Conservation (phyloP, 306 rosid genomes). For the Ormosia semicastrata region DNA sequence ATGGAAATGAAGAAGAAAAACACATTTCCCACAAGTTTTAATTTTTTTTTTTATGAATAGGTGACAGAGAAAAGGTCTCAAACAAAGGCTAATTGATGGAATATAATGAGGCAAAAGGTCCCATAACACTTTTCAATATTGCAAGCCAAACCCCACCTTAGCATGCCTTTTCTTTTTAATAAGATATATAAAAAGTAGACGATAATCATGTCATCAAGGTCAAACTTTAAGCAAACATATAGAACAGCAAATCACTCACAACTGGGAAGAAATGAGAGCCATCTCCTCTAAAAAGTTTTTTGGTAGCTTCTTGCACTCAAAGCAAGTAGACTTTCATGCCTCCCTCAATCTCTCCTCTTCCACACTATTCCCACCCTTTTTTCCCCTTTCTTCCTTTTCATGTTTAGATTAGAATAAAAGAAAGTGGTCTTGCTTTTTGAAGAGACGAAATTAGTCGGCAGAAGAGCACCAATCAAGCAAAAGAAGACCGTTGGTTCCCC, state of each 20-base stretch:
- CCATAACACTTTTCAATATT: slow-evolving; percentile 57
- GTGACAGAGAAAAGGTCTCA: slow-evolving; percentile 36
- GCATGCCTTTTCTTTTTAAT: slow-evolving; percentile 41
- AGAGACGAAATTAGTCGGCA: slow-evolving; percentile 48
- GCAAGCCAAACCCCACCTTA: slow-evolving; percentile 65
- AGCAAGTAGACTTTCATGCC: slow-evolving; percentile 90
- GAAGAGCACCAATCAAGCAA: slow-evolving; percentile 78
- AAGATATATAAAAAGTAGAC: slow-evolving; percentile 29
- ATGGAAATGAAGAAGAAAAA: slow-evolving; percentile 32
- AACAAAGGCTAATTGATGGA: slow-evolving; percentile 66
- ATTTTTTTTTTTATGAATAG: slow-evolving; percentile 13
- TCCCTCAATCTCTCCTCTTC: slow-evolving; percentile 4
- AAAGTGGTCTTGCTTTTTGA: slow-evolving; percentile 56
- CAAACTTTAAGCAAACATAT: slow-evolving; percentile 93
- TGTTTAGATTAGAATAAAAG: slow-evolving; percentile 65
- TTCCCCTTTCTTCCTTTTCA: not conserved
- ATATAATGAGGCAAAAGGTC: slow-evolving; percentile 69
- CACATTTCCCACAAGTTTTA: slow-evolving; percentile 31
- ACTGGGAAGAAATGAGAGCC: slow-evolving; percentile 61
- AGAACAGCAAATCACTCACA: slow-evolving; percentile 62
- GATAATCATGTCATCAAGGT: slow-evolving; percentile 78
- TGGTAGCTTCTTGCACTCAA: slow-evolving; percentile 99
- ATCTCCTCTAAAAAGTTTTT: slow-evolving; percentile 49
- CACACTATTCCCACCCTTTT: slow-evolving; percentile 22
- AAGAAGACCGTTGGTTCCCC: slow-evolving; percentile 55